Conservation (phyloP, 345 rosid species). For the Anacardium occidentale region DNA sequence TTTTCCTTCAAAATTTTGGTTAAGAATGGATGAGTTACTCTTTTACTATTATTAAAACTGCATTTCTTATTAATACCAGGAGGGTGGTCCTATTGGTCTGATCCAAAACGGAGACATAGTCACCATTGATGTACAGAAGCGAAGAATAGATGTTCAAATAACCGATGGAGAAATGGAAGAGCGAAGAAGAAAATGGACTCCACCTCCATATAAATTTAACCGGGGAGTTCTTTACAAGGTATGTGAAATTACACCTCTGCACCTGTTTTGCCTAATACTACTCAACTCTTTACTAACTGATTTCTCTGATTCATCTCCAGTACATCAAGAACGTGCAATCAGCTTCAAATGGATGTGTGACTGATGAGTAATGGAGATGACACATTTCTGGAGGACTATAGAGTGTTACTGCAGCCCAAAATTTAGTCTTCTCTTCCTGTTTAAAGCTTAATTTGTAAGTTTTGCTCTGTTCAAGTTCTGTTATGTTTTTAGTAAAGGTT, state of each 20-base stretch:
- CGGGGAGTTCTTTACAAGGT: constrained; percentile 84
- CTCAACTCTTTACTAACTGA: constrained; percentile 3
- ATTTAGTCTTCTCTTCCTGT: too few relatives aligned
- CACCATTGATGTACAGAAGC: constrained; percentile 66
- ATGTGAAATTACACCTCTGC: neutral
- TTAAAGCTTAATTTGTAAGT: too few relatives aligned
- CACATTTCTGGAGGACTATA: neutral
- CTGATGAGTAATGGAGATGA: constrained; percentile 58
- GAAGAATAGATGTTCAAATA: constrained; percentile 67
- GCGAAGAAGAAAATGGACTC: constrained; percentile 69
- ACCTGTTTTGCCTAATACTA: neutral
- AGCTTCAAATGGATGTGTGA: constrained; percentile 87
- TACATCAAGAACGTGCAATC: constrained; percentile 91
- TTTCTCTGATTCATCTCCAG: constrained; percentile 39
- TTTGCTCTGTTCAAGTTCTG: too few relatives aligned
- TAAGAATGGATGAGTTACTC: neutral
- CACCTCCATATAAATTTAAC: constrained; percentile 71
- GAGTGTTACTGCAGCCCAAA: constrained; percentile 6
- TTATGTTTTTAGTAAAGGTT: too few relatives aligned
- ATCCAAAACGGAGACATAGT: constrained; percentile 74
- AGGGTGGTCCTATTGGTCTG: constrained; percentile 95
- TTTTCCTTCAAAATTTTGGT: too few relatives aligned
- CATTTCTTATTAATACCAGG: constrained; percentile 42
- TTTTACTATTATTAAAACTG: neutral
- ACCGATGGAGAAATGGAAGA: constrained; percentile 60